Percentiles rank a stretch among this genome's conserved stretches.
These are phyloP conservation scores for Dionaea muscipula DNA, from an alignment of 179 eudicot genomes.

Conservation along the genomic window DNA sequence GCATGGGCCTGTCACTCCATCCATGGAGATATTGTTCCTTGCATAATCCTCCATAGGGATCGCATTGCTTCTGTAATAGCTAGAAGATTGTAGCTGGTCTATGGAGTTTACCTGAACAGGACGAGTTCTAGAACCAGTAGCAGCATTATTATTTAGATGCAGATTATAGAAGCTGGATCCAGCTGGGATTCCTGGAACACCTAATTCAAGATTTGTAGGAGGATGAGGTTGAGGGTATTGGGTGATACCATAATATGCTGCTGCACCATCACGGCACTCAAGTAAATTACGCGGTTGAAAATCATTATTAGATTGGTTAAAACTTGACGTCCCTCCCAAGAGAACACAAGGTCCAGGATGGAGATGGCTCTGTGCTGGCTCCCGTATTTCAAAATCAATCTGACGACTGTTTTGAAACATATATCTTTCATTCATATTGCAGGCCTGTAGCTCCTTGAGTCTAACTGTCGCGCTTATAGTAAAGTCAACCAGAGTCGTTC, in stretches of 20 bases:
- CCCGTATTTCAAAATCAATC: constrained; percentile 42
- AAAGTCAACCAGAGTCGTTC: too few species aligned
- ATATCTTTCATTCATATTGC: constrained; percentile 42
- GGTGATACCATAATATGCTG: constrained; percentile 44
- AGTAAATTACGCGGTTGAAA: constrained; percentile 34
- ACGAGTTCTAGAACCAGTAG: constrained; percentile 24
- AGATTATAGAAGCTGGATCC: constrained; percentile 33
- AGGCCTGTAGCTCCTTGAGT: neutral
- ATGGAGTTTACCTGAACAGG: constrained; percentile 12
- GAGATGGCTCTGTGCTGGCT: constrained; percentile 36
- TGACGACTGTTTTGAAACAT: constrained; percentile 38
- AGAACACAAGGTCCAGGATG: constrained; percentile 51
- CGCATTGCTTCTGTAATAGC: constrained; percentile 33
- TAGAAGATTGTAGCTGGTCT: constrained; percentile 47
- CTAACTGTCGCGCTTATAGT: neutral
- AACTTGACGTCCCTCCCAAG: constrained; percentile 34
- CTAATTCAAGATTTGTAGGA: constrained; percentile 38
- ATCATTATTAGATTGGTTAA: constrained; percentile 34
- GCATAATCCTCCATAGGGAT: constrained; percentile 30
- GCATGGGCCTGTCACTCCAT: constrained; percentile 37
- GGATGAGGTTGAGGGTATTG: constrained; percentile 52
- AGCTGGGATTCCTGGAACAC: constrained; percentile 31
- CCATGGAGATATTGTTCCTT: constrained; percentile 14
- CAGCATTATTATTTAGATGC: constrained; percentile 42
- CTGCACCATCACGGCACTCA: constrained; percentile 33